Percentiles rank a stretch among this genome's conserved stretches.
Conservation (phyloP, 2,329 filamentous ascomycete genomes). For the Monosporascus sp. region DNA sequence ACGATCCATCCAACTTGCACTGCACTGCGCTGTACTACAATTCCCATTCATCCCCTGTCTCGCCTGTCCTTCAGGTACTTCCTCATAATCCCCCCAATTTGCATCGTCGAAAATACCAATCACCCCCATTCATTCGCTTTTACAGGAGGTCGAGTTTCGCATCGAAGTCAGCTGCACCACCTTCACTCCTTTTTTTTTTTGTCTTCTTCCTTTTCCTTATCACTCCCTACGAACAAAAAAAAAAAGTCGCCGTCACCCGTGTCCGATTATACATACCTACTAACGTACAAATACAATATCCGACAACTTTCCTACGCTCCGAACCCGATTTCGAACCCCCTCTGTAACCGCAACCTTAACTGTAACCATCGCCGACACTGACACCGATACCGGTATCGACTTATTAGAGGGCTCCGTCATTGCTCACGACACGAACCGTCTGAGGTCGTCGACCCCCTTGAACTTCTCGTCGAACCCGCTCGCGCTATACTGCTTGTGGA, state of each 20-base stretch:
- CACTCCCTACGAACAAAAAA: not conserved
- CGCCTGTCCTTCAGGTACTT: not conserved
- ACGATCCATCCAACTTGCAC: too few species aligned
- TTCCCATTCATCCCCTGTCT: not conserved
- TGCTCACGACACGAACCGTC: not conserved
- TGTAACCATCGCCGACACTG: too few species aligned
- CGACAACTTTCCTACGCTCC: too few species aligned
- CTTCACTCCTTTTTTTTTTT: not conserved
- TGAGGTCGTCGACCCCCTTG: not conserved
- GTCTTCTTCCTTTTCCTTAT: not conserved
- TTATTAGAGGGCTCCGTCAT: not conserved
- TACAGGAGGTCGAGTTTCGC: not conserved
- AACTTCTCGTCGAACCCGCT: constrained; percentile 16
- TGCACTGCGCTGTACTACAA: not conserved
- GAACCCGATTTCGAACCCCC: too few species aligned
- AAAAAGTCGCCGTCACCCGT: too few species aligned
- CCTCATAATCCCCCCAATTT: not conserved
- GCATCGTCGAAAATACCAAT: not conserved
- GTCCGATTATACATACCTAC: too few species aligned
- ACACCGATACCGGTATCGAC: too few species aligned
- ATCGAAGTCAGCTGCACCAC: not conserved
- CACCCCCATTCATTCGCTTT: not conserved
- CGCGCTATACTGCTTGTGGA: constrained; percentile 11
- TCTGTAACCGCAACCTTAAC: too few species aligned
- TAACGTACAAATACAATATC: too few species aligned